Base-by-base conservation (phyloP, 306 rosid genomes). In the Arachis stenosperma region DNA sequence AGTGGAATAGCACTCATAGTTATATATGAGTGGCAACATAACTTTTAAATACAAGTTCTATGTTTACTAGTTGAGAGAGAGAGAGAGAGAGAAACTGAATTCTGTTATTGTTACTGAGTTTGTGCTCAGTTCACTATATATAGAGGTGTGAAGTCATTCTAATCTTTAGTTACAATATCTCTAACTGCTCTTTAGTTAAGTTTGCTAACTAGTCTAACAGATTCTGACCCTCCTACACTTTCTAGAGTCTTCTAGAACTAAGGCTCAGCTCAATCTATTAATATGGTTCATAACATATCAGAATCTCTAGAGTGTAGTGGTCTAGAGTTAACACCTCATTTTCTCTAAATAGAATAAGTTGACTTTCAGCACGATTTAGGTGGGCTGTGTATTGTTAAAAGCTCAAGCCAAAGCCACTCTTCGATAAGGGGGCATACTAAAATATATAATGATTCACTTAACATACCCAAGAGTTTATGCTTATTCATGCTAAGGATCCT, bases 21-120 rank as follows among this genome's bases (percentile, higher is more conserved):
- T 6, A 36, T 15, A 33, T 62, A 43, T 60, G 36, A 44, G 52
- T 37, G 79, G 17, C 7, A 30, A 29, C 36, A 79, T 9, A 67
- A 42, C 51, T 73, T 40, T 8, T 30, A 8, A 74, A 65, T 68
- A 53, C 61, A 64, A 29, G 47, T 36, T 50, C 66, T 46, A 65
- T 66, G 46, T 47, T 65, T 46, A 60, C 69, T 44, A 60, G 36
- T 22, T 1, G 27, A 22, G 27, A 22, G 27, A 22, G 27, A 22
- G 27, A 22, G 27, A 22, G 27, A 22, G 27, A 22, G 27, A 22
- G 1, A 22, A 22, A 22, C 27, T 22, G 1, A 22, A 22, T 22
- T 22, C 27, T 22, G 27, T 22, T 22, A 22, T 22, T 22, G 27
- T 22, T 22, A 22, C 27, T 22, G 27, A 22, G 27, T 22, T 22